These are phyloP conservation scores for Massarina eburnea DNA, from an alignment of 2,329 filamentous ascomycete species.

Conservation along the genomic window DNA sequence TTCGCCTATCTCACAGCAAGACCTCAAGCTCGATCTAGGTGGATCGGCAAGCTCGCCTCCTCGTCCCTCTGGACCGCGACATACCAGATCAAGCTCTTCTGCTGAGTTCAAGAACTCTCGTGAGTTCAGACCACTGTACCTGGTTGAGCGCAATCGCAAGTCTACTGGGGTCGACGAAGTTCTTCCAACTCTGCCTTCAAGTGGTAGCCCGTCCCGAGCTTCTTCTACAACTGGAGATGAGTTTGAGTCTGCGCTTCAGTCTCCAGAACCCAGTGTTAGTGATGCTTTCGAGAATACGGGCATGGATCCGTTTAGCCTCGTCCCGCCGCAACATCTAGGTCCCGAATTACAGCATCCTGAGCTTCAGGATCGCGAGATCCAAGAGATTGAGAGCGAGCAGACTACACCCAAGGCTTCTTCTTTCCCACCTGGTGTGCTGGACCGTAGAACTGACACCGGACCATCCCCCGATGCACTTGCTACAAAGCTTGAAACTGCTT, in stretches of 20 bases:
- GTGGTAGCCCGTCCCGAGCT: constrained; percentile 41
- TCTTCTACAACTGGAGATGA: constrained; percentile 43
- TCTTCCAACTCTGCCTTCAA: constrained; percentile 56
- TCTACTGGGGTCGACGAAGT: constrained; percentile 40
- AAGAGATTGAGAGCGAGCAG: constrained; percentile 63
- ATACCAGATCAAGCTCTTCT: constrained; percentile 51
- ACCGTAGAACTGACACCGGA: constrained; percentile 8
- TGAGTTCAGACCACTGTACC: constrained; percentile 79
- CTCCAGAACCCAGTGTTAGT: constrained; percentile 30
- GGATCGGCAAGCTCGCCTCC: constrained; percentile 47
- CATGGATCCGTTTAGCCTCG: constrained; percentile 24
- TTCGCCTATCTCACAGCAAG: constrained; percentile 48
- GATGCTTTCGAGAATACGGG: constrained; percentile 24
- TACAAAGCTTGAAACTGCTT: constrained; percentile 23
- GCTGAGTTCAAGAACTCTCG: constrained; percentile 57
- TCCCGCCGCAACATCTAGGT: constrained; percentile 14
- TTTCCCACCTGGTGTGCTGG: constrained; percentile 39
- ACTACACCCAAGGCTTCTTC: constrained; percentile 67
- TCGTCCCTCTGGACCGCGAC: constrained; percentile 40
- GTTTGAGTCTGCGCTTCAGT: constrained; percentile 49
- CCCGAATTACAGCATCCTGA: constrained; percentile 24
- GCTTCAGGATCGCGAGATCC: constrained; percentile 30
- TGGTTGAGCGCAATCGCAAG: constrained; percentile 66
- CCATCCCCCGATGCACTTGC: constrained; percentile 24
- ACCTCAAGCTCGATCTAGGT: constrained; percentile 40